Percentiles rank a stretch among this genome's conserved stretches.
Evolutionary conservation across 768 basidiomycete species (phyloP).

Genomic region (Coprinellus micaceus): DNA sequence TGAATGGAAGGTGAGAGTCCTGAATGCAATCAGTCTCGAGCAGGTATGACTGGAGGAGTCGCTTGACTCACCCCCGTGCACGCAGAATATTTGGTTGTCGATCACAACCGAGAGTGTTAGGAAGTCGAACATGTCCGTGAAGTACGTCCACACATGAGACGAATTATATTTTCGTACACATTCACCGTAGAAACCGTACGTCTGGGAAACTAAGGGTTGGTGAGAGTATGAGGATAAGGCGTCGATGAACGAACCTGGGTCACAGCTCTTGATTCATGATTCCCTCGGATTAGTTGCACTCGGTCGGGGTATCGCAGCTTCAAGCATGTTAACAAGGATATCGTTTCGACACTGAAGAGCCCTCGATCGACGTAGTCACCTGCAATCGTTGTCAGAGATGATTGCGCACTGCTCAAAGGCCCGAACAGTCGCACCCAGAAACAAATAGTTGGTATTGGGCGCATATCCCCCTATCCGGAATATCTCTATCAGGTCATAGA

Average conservation of each 20-base stretch:
- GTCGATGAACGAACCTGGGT: conserved; percentile 65
- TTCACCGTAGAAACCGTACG: conserved; percentile 98
- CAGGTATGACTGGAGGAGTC: conserved; percentile 8
- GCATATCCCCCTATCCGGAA: conserved; percentile 98
- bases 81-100: conserved; percentile 98
- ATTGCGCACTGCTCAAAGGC: background rate
- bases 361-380: conserved; percentile 99
- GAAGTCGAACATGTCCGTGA: conserved; percentile 99
- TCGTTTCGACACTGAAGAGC: conserved; percentile 96
- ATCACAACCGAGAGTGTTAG: conserved; percentile 96
- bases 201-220: conserved; percentile 46
- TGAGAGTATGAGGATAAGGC: conserved; percentile 19
- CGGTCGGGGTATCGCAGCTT: conserved; percentile 96
- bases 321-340: conserved; percentile 92
- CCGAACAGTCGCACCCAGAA: conserved; percentile 67
- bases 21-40: conserved; percentile 28
- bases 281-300: conserved; percentile 94
- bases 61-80: conserved; percentile 78
- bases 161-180: conserved; percentile 96
- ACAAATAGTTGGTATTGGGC: conserved; percentile 96
- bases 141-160: conserved; percentile 96
- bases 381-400: conserved; percentile 29
- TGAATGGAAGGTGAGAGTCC: conserved; percentile 97
- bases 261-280: conserved; percentile 96
- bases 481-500: conserved; percentile 98